Evolutionary conservation across 805 yeast genomes (phyloP), one percentile per base, ranked within the genome.

Genomic region (Monosporozyma aerobia): DNA sequence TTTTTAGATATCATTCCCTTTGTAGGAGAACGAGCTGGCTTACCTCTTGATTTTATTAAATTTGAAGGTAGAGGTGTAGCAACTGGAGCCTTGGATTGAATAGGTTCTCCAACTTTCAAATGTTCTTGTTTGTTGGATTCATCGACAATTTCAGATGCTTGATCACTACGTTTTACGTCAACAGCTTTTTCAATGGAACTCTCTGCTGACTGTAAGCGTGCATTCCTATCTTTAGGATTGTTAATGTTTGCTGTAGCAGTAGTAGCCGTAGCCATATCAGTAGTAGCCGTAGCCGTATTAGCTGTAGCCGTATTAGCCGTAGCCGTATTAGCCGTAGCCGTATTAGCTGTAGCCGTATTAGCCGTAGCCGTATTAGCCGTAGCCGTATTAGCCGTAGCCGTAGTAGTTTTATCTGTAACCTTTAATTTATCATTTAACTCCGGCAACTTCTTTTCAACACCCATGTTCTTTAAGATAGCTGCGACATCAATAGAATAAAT

Each of bases 401-500:
- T 32, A 8, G 9, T 4, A 13, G 47, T 29, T 8, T 13, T 30
- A 41, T 49, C 19, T 8, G 11, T 29, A 19, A 16, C 29, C 23
- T 39, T 11, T 13, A 33, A 2, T 35, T 25, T 11, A 5, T 11
- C 32, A 33, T 25, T 46, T 22, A 44, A 40, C 32, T 47, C 32
- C 19, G 40, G 39, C 8, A 47, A 23, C 3, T 7, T 33, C 8
- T 23, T 25, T 5, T 33, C 14, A 13, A 47, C 19, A 35, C 49
- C 49, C 49, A 47, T 47, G 33, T 47, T 47, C 14, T 22, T 47
- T 25, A 47, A 33, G 11, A 45, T 30, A 8, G 48, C 9, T 8
- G 30, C 48, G 2, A 29, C 45, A 22, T 46, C 39, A 53, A 49
- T 49, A 22, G 53, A 49, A 8, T 51, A 46, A 8, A 56, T 54